Evolutionary conservation across 768 basidiomycete species (phyloP).

Genomic region (Roridomyces roridus): DNA sequence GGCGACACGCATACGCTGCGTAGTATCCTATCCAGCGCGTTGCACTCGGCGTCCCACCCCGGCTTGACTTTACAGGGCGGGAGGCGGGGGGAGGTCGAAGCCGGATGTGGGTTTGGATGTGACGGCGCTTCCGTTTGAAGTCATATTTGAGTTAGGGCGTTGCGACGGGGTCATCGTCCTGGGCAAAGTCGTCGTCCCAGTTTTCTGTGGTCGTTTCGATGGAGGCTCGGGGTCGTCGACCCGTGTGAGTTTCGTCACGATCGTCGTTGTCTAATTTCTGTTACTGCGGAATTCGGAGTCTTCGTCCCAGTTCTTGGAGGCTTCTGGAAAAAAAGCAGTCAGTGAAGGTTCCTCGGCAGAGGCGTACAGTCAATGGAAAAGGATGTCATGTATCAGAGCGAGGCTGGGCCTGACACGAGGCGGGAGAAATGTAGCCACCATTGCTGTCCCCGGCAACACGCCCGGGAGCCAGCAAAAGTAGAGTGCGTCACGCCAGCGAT

Average conservation of each 20-base stretch:
- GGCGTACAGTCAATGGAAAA: background rate
- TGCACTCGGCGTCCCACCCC: background rate
- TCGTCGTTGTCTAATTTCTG: background rate
- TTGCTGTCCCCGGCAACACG: too few relatives aligned
- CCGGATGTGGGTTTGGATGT: background rate
- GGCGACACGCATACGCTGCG: conserved; percentile 1
- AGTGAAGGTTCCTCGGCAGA: background rate
- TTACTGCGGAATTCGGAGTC: conserved; percentile 68
- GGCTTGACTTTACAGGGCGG: background rate
- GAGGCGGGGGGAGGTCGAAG: conserved; percentile 2
- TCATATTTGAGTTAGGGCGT: too few relatives aligned
- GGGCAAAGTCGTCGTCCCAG: conserved; percentile 43
- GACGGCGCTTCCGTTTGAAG: too few relatives aligned
- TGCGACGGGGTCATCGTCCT: background rate
- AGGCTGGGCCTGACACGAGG: background rate
- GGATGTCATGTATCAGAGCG: background rate
- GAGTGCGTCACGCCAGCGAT: too few relatives aligned
- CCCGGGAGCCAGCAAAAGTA: too few relatives aligned
- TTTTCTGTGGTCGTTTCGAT: conserved; percentile 30
- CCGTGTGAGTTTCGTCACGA: background rate
- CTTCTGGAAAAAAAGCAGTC: conserved; percentile 36
- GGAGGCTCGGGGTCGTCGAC: conserved; percentile 10
- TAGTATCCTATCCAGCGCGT: background rate
- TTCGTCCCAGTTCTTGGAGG: conserved; percentile 82
- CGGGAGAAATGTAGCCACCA: background rate